These are phyloP conservation scores for Pestalotiopsis fici DNA, from an alignment of 2,329 filamentous ascomycete species.

Conservation along the genomic window DNA sequence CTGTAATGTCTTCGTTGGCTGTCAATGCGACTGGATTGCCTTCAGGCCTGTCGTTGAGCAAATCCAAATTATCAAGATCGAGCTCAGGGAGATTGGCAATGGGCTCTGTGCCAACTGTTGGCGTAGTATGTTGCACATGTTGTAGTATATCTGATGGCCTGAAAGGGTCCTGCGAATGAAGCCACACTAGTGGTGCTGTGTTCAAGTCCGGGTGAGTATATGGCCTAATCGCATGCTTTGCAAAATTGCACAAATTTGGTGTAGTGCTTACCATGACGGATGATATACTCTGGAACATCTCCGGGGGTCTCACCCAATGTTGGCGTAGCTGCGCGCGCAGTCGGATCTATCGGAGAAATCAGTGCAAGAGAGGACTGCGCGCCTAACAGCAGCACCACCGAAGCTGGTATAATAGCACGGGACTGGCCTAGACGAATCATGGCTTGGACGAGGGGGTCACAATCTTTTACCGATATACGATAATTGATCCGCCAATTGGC, in stretches of 20 bases:
- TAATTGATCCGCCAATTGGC: not conserved
- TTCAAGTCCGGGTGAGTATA: not conserved
- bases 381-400: not conserved
- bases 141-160: constrained; percentile 3
- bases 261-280: not conserved
- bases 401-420: not conserved
- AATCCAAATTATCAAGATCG: not conserved
- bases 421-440: not conserved
- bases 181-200: not conserved
- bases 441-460: not conserved
- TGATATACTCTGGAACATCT: not conserved
- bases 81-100: not conserved
- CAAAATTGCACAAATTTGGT: not conserved
- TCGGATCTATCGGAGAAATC: not conserved
- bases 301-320: not conserved
- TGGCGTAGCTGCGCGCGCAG: not conserved
- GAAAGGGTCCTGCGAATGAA: constrained; percentile 6
- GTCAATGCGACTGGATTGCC: not conserved
- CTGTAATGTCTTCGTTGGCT: not conserved
- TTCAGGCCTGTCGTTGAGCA: not conserved
- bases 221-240: not conserved
- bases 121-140: not conserved
- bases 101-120: not conserved
- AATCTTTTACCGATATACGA: not conserved
- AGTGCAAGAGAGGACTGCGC: not conserved